A percentile compares a stretch with the other conserved stretches of the same genome.
Conservation (phyloP, 257 asterid species). For the Nicotiana knightiana region DNA sequence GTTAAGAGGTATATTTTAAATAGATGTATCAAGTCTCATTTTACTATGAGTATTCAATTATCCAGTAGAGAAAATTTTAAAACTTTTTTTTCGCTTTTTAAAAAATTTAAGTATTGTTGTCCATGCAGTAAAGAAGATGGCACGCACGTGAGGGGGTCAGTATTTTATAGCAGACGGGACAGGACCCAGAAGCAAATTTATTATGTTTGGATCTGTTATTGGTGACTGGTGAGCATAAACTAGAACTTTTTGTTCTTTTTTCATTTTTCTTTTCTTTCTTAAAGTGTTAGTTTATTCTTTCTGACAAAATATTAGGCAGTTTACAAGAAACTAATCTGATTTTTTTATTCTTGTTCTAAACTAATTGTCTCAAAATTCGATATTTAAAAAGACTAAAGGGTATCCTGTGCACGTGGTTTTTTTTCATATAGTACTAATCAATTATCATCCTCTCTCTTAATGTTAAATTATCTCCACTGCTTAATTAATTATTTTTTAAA, state of each 20-base stretch:
- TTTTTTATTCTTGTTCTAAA: too few species aligned
- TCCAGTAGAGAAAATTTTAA: background rate
- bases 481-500: too few species aligned
- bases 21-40: background rate
- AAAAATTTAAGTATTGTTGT: too few species aligned
- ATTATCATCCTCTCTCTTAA: background rate
- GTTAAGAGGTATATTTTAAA: too few species aligned
- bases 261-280: background rate
- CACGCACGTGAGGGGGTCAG: conserved; percentile 6
- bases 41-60: background rate
- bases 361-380: too few species aligned
- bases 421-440: too few species aligned
- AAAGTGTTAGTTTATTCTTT: background rate
- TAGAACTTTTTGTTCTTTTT: background rate
- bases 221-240: background rate
- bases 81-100: too few species aligned
- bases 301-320: background rate
- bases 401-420: background rate
- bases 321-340: background rate
- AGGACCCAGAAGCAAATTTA: background rate
- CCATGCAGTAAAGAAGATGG: background rate
- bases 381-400: too few species aligned
- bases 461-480: background rate
- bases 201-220: background rate
- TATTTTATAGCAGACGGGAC: background rate